Base-by-base conservation (phyloP, 2,329 filamentous ascomycete genomes). In the Cadophora sp. region DNA sequence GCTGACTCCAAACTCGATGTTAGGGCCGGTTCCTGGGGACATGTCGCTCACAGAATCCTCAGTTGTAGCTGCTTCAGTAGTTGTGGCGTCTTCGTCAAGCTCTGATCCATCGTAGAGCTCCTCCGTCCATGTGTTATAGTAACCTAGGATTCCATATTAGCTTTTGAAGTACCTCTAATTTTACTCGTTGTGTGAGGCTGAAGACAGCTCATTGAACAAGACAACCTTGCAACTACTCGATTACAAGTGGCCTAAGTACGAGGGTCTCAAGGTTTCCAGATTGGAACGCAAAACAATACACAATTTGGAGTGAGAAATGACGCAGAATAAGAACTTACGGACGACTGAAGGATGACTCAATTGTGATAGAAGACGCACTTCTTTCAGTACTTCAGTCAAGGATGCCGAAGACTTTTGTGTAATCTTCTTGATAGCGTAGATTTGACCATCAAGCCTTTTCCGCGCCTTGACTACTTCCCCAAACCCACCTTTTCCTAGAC, bases 381-480 rank as follows among this genome's bases (percentile, higher is more conserved):
- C 92, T 64, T 92, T 93, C 30, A 95, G 78, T 14, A 94, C 89
- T 76, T 97, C 92, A 0, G 91, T 94, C 47, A 98, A 83, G 66
- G 91, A 92, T 66, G 89, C 85, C 30, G 91, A 87, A 0, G 93
- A 93, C 61, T 90, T 90, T 72, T 96, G 92, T 0, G 89, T 93
- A 69, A 99, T 96, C 78, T 98, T 97, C 79, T 99, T 99, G 77
- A 99, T 92, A 20, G 96, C 96, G 79, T 98, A 99, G 51, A 96
- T 90, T 66, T 94, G 92, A 0, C 93, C 93, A 77, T 98, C 96
- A 4, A 97, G 87, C 80, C 96, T 97, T 79, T 97, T 97, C 39
- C 95, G 88, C 2, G 95, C 95, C 78, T 97, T 96, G 64, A 98
- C 93, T 24, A 99, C 96, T 79, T 97, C 93, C 5, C 96, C 96